These are phyloP conservation scores for Leishmania guyanensis DNA, from an alignment of 208 protist genomes.

Conservation along the genomic window DNA sequence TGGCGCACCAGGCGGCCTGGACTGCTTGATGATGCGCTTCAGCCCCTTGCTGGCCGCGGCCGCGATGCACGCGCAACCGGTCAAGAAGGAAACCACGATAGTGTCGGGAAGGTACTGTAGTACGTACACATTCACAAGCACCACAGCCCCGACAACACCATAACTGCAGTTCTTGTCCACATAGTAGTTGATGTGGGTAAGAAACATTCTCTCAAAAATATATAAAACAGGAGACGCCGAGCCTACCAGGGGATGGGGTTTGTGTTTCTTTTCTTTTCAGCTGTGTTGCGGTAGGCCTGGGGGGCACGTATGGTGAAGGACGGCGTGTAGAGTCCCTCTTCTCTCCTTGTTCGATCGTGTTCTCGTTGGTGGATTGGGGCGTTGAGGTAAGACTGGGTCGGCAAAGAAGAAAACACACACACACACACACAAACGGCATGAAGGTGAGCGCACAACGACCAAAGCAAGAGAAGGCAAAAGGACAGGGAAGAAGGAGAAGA, in stretches of 20 bases:
- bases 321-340: neutral
- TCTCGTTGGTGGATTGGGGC: neutral
- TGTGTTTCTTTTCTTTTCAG: neutral
- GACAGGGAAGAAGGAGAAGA: neutral
- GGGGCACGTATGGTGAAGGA: neutral
- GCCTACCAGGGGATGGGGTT: neutral
- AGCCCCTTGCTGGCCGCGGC: conserved; percentile 46
- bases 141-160: conserved; percentile 36
- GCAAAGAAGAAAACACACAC: neutral
- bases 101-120: conserved; percentile 21
- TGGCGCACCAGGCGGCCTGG: conserved; percentile 43
- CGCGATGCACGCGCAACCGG: conserved; percentile 36
- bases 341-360: neutral
- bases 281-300: neutral
- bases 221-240: neutral
- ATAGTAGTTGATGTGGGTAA: conserved; percentile 26
- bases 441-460: neutral
- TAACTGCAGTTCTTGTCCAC: conserved; percentile 49
- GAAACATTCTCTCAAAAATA: conserved; percentile 2
- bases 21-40: conserved; percentile 57
- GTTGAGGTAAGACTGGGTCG: too few relatives aligned
- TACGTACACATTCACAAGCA: conserved; percentile 43
- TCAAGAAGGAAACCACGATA: conserved; percentile 50
- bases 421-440: neutral
- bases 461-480: neutral